phyloP scores from a whole-genome alignment of 257 asterid species.

The Petrea volubilis region DNA sequence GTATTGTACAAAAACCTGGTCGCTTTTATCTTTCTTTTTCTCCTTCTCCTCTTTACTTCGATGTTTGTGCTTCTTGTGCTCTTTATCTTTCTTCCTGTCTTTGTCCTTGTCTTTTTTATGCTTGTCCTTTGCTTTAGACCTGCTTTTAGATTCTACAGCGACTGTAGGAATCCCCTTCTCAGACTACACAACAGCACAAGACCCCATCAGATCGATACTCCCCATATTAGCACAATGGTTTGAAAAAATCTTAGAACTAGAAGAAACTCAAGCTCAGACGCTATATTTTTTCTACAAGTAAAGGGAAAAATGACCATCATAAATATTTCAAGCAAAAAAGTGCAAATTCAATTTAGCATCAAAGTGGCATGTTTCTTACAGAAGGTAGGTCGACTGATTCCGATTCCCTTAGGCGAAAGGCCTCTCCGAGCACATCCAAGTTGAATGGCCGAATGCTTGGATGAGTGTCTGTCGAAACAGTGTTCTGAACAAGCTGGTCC shows the following conservation, averaged over 20 bases:
- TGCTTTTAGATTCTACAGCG: slow-evolving; percentile 37
- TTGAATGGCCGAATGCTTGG: slow-evolving; percentile 38
- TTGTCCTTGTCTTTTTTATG: slow-evolving; percentile 42
- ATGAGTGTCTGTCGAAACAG: slow-evolving; percentile 18
- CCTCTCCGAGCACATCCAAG: slow-evolving; percentile 47
- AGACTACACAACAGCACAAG: slow-evolving; percentile 31
- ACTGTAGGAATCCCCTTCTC: slow-evolving; percentile 37
- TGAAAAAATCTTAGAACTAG: not conserved
- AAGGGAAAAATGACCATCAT: not conserved
- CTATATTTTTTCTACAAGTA: not conserved
- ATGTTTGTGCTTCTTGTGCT: slow-evolving; percentile 43
- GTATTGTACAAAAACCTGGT: slow-evolving; percentile 42
- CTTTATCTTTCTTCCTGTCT: slow-evolving; percentile 41
- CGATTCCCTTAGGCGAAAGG: slow-evolving; percentile 47
- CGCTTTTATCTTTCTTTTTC: slow-evolving; percentile 58
- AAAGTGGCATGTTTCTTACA: slow-evolving; percentile 30
- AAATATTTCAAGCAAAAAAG: slow-evolving; percentile 1
- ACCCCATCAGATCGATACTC: not conserved
- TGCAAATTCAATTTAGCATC: slow-evolving; percentile 13
- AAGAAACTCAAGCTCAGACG: not conserved
- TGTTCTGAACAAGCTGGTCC: slow-evolving; percentile 37
- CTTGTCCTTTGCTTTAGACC: slow-evolving; percentile 31
- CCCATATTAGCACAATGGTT: not conserved
- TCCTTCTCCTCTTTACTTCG: slow-evolving; percentile 47
- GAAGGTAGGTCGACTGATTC: slow-evolving; percentile 31